These are phyloP conservation scores for Speleostelium caveatum DNA, from an alignment of 78 protist species.

Conservation along the genomic window DNA sequence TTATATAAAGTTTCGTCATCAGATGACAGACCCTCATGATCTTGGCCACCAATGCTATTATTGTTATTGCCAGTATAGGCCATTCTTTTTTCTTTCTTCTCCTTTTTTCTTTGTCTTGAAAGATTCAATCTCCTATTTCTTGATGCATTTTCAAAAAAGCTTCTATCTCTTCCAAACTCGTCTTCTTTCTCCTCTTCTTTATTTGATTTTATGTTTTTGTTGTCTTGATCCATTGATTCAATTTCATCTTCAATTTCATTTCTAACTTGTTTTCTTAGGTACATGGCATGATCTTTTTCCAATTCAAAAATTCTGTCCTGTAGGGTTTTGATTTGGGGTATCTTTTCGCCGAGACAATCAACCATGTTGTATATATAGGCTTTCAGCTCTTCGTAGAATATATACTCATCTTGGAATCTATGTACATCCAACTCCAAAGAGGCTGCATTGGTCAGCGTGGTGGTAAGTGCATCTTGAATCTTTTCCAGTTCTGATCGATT, in stretches of 20 bases:
- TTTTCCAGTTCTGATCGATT: conserved; percentile 15
- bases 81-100: background rate
- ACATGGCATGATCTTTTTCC: conserved; percentile 19
- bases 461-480: conserved; percentile 25
- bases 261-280: conserved; percentile 21
- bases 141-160: conserved; percentile 16
- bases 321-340: conserved; percentile 28
- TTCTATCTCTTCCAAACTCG: conserved; percentile 71
- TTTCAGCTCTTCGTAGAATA: conserved; percentile 31
- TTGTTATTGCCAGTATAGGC: background rate
- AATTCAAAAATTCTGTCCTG: conserved; percentile 14
- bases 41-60: background rate
- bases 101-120: background rate
- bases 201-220: background rate
- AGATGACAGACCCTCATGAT: background rate
- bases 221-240: background rate
- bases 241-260: conserved; percentile 12
- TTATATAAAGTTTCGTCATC: conserved; percentile 2
- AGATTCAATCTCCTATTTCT: conserved; percentile 28
- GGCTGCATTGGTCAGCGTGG: background rate
- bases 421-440: conserved; percentile 10
- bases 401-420: background rate
- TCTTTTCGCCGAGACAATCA: conserved; percentile 47
- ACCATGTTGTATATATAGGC: conserved; percentile 21
- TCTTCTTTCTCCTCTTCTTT: conserved; percentile 15